These are phyloP conservation scores for Eucalyptus rudis DNA, from an alignment of 345 rosid genomes.

Conservation along the genomic window DNA sequence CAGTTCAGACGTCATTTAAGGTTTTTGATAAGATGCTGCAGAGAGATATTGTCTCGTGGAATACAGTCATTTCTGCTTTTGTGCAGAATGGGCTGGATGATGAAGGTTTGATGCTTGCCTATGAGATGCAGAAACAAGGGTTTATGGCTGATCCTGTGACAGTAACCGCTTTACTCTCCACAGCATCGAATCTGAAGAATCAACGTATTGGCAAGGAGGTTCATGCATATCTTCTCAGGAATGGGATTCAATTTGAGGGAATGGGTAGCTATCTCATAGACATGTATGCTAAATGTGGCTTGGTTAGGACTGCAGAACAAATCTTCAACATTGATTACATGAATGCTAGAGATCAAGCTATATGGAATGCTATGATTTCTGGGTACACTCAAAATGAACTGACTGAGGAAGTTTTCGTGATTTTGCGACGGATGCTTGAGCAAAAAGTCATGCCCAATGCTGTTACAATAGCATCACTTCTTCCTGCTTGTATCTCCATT, in stretches of 20 bases:
- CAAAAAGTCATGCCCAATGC: constrained; percentile 52
- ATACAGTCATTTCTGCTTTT: constrained; percentile 74
- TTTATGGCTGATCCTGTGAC: constrained; percentile 59
- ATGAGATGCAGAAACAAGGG: constrained; percentile 82
- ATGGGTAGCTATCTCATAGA: constrained; percentile 76
- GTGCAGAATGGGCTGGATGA: constrained; percentile 74
- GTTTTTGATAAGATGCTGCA: constrained; percentile 55
- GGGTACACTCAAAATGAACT: constrained; percentile 71
- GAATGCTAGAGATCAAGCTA: constrained; percentile 53
- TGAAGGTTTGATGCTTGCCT: constrained; percentile 73
- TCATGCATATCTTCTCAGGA: constrained; percentile 71
- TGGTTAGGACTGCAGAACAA: constrained; percentile 28
- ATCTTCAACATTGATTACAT: constrained; percentile 25
- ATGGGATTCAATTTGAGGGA: constrained; percentile 49
- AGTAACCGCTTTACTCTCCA: constrained; percentile 64
- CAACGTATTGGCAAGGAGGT: constrained; percentile 62
- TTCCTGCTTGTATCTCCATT: constrained; percentile 62
- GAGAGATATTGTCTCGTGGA: constrained; percentile 81
- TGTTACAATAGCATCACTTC: constrained; percentile 59
- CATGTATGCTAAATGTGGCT: constrained; percentile 83
- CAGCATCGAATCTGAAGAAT: constrained; percentile 76
- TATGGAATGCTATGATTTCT: constrained; percentile 84
- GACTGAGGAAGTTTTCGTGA: constrained; percentile 39
- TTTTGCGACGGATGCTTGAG: constrained; percentile 50
- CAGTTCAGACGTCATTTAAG: constrained; percentile 44